Conservation (phyloP, 306 rosid species). For the Alnus glutinosa region DNA sequence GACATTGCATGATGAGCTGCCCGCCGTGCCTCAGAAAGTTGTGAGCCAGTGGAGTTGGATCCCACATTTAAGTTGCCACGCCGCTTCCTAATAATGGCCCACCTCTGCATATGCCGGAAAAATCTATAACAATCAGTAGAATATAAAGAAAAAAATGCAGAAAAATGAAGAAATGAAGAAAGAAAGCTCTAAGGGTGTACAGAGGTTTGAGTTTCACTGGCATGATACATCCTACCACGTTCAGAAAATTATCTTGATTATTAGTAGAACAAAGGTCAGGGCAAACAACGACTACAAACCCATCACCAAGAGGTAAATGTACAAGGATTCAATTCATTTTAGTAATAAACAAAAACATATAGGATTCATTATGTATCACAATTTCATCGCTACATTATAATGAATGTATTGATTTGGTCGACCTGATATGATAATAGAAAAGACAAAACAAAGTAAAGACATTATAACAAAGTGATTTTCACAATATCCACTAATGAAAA, state of each 20-base stretch:
- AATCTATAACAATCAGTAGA: conserved; percentile 36
- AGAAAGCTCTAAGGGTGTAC: neutral
- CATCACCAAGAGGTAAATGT: conserved; percentile 3
- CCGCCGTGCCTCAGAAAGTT: conserved; percentile 67
- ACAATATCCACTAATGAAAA: neutral
- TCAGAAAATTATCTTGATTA: neutral
- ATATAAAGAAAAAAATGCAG: conserved; percentile 15
- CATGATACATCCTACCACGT: neutral
- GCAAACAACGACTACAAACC: neutral
- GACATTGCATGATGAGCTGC: conserved; percentile 85
- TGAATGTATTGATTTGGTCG: no score
- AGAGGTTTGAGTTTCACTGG: neutral
- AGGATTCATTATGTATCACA: no score
- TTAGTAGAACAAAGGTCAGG: neutral
- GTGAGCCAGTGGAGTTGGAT: conserved; percentile 42
- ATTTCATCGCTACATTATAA: no score
- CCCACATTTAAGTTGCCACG: conserved; percentile 44
- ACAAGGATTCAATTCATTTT: neutral
- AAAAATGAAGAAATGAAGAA: conserved; percentile 13
- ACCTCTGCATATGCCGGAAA: conserved; percentile 61
- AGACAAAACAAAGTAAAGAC: no score
- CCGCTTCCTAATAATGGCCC: conserved; percentile 69
- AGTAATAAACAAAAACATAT: no score
- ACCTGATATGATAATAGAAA: no score
- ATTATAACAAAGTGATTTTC: neutral